Percentiles rank a stretch among this genome's conserved stretches.
phyloP scores from a whole-genome alignment of 768 basidiomycete genomes.

The Hortiboletus campestris region DNA sequence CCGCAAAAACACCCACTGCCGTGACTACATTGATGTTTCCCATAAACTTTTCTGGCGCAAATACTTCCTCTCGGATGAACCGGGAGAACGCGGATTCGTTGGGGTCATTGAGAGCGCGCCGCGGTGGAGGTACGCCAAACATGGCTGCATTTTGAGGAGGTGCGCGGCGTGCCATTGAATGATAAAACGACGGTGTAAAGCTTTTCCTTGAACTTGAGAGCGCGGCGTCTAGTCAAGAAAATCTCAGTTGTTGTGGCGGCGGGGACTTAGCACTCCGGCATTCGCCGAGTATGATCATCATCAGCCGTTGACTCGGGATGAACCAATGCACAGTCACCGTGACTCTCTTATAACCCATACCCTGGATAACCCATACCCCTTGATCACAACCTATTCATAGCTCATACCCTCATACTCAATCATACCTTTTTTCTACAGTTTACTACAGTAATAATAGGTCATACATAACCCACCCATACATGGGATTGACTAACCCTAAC shows the following conservation, averaged over 20 bases:
- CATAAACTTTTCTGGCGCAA: slow-evolving; percentile 67
- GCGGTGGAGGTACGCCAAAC: slow-evolving; percentile 45
- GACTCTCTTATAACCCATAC: too few species aligned
- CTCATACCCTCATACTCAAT: too few species aligned
- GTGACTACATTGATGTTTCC: slow-evolving; percentile 74
- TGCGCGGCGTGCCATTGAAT: slow-evolving; percentile 66
- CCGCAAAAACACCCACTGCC: slow-evolving; percentile 64
- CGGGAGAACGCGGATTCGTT: slow-evolving; percentile 62
- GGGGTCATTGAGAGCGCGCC: slow-evolving; percentile 46
- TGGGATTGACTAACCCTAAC: too few species aligned
- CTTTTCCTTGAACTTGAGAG: slow-evolving; percentile 2
- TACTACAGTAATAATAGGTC: too few species aligned
- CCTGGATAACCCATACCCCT: too few species aligned
- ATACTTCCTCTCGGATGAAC: slow-evolving; percentile 59
- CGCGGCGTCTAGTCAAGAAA: background rate
- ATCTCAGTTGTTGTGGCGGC: background rate
- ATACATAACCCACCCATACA: too few species aligned
- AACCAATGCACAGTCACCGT: too few species aligned
- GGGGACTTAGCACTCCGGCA: slow-evolving; percentile 1
- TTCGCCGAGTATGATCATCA: slow-evolving; percentile 7
- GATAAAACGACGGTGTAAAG: background rate
- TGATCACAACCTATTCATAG: too few species aligned
- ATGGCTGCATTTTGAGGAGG: slow-evolving; percentile 55
- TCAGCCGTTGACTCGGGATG: too few species aligned
- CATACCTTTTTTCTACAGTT: too few species aligned